These are phyloP conservation scores for barley (Hordeum vulgare) DNA, from an alignment of 176 grass and related monocot species.

Conservation along the genomic window MorexV3_pseudomolecules_assembly NC_058524.1:77311788-77312287, in stretches of 20 bases:
- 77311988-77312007: neutral
- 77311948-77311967: constrained; percentile 27
- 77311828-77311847: neutral
- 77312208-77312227: constrained; percentile 43
- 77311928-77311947: neutral
- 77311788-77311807: no score
- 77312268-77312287: constrained; percentile 80
- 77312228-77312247: constrained; percentile 35
- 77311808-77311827: no score
- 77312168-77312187: constrained; percentile 52
- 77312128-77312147: constrained; percentile 1
- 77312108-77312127: neutral
- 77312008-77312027: neutral
- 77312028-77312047: constrained; percentile 31
- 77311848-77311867: neutral
- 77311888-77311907: neutral
- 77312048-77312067: constrained; percentile 39
- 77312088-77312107: constrained; percentile 13
- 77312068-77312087: constrained; percentile 27
- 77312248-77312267: constrained; percentile 60
- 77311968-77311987: constrained; percentile 21
- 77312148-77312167: constrained; percentile 43
- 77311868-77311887: neutral
- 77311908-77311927: neutral
- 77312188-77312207: constrained; percentile 72